Evolutionary conservation across 495 filamentous ascomycete species (phyloP).

Genomic region (Alectoria sarmentosa): DNA sequence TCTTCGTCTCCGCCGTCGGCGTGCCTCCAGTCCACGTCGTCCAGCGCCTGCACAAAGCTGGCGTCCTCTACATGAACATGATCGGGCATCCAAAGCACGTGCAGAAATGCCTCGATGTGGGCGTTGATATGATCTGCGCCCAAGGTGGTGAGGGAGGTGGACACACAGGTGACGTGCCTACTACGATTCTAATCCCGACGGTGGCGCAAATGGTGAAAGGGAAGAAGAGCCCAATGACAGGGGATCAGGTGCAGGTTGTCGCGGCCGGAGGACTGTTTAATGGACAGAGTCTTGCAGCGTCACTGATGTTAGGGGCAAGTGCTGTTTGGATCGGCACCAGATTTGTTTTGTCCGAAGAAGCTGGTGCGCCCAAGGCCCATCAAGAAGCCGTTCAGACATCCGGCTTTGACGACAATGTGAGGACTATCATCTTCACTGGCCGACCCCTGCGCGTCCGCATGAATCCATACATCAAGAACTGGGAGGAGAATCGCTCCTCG

Average conservation of each 20-base stretch:
- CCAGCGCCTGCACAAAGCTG: constrained; percentile 76
- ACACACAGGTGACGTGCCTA: constrained; percentile 87
- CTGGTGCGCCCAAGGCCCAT: constrained; percentile 86
- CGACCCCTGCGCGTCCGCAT: constrained; percentile 88
- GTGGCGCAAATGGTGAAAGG: constrained; percentile 77
- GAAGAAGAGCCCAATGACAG: constrained; percentile 80
- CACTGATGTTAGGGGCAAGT: constrained; percentile 85
- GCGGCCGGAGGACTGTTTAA: constrained; percentile 94
- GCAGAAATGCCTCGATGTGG: constrained; percentile 81
- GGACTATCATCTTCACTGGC: constrained; percentile 97
- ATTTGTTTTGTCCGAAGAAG: constrained; percentile 90
- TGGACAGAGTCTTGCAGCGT: constrained; percentile 81
- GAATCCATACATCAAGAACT: constrained; percentile 89
- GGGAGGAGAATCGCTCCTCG: constrained; percentile 80
- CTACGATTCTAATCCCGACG: constrained; percentile 81
- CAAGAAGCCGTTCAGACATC: constrained; percentile 94
- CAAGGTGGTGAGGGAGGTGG: constrained; percentile 90
- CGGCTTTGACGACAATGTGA: constrained; percentile 88
- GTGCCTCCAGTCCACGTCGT: constrained; percentile 85
- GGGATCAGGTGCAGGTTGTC: constrained; percentile 77
- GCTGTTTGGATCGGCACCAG: constrained; percentile 96
- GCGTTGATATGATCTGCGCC: constrained; percentile 86
- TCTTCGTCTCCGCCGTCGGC: constrained; percentile 96
- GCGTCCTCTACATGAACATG: constrained; percentile 99
- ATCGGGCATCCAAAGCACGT: constrained; percentile 99